phyloP scores from a whole-genome alignment of 345 rosid genomes.

The Hibiscus syriacus region DNA sequence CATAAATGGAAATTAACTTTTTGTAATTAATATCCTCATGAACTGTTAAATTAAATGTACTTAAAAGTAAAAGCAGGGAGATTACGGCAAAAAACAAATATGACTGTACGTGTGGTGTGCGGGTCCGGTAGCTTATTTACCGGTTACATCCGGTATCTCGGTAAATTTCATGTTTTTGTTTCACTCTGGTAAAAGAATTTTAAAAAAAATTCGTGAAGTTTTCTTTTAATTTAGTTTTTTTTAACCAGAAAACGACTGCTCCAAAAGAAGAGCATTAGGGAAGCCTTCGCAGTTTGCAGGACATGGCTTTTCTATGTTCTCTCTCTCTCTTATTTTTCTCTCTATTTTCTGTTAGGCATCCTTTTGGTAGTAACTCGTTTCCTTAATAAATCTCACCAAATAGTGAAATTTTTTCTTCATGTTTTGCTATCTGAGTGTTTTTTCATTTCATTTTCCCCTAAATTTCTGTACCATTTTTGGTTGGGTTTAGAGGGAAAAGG shows the following conservation, averaged over 20 bases:
- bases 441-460: background rate
- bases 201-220: conserved; percentile 8
- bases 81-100: conserved; percentile 8
- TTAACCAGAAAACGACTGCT: conserved; percentile 18
- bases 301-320: conserved; percentile 28
- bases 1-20: background rate
- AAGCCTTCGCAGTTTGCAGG: conserved; percentile 26
- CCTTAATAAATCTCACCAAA: background rate
- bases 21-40: no score
- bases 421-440: conserved; percentile 17
- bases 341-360: conserved; percentile 14
- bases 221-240: background rate
- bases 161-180: no score
- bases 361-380: background rate
- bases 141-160: no score
- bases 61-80: background rate
- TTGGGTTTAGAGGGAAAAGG: background rate
- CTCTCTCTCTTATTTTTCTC: conserved; percentile 2
- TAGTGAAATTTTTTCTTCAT: conserved; percentile 8
- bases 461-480: conserved; percentile 10
- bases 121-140: no score
- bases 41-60: background rate
- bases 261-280: conserved; percentile 26
- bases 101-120: conserved; percentile 48
- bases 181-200: background rate